These are phyloP conservation scores for Dillenia suffruticosa DNA, from an alignment of 164 flowering plant genomes.

Conservation along the genomic window DNA sequence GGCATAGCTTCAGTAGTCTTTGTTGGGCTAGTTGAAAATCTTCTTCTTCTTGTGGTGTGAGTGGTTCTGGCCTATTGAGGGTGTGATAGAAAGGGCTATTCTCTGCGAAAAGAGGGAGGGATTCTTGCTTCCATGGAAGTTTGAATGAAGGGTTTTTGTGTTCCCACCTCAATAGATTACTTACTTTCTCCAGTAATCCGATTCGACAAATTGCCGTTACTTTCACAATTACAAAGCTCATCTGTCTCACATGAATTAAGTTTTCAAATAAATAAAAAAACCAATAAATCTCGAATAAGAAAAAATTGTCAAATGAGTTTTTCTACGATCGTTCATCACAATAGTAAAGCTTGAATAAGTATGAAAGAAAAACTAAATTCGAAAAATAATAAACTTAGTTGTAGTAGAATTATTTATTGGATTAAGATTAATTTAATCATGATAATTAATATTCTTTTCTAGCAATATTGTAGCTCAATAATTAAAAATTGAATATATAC, in stretches of 20 bases:
- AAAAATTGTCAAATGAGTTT: background rate
- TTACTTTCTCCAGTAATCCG: constrained; percentile 47
- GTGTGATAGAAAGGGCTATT: constrained; percentile 86
- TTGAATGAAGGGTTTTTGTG: constrained; percentile 46
- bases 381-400: no score
- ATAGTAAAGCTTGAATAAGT: no score
- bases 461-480: no score
- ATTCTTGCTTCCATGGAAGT: constrained; percentile 77
- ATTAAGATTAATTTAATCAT: no score
- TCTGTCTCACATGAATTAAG: constrained; percentile 31
- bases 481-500: no score
- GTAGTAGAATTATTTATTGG: no score
- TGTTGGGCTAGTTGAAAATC: constrained; percentile 49
- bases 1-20: constrained; percentile 43
- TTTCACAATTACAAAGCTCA: constrained; percentile 74
- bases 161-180: constrained; percentile 85
- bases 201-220: constrained; percentile 82
- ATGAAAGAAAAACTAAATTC: no score
- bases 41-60: constrained; percentile 60
- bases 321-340: background rate
- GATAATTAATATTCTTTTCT: no score
- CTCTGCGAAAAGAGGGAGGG: constrained; percentile 51
- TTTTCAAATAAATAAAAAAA: background rate
- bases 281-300: background rate
- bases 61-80: constrained; percentile 38